These are phyloP conservation scores for Neurospora sp. DNA, from an alignment of 495 filamentous ascomycete genomes.

Conservation along the genomic window DNA sequence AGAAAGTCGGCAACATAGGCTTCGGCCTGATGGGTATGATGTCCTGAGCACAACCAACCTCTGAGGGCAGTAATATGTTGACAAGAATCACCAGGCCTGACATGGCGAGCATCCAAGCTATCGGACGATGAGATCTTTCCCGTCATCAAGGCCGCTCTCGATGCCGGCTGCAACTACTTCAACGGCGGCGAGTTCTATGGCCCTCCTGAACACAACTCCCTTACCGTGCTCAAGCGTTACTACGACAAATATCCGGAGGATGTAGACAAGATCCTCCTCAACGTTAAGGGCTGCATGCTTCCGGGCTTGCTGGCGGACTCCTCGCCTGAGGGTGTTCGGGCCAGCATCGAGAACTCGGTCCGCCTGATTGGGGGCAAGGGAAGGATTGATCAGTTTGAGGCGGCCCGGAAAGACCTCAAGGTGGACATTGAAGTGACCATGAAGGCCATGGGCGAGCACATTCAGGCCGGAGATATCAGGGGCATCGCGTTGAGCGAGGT, in stretches of 20 bases:
- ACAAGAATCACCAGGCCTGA: conserved; percentile 47
- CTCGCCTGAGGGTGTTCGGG: conserved; percentile 51
- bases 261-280: conserved; percentile 52
- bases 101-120: conserved; percentile 49
- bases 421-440: conserved; percentile 40
- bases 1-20: conserved; percentile 45
- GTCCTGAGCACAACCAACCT: background rate
- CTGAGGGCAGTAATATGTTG: background rate
- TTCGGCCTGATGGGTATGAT: conserved; percentile 47
- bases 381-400: conserved; percentile 74
- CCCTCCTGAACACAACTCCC: conserved; percentile 54
- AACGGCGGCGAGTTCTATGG: conserved; percentile 82
- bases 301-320: conserved; percentile 36
- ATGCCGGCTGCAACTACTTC: conserved; percentile 65
- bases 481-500: conserved; percentile 71
- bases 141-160: conserved; percentile 56
- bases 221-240: conserved; percentile 55
- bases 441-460: conserved; percentile 44
- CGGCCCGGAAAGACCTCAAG: conserved; percentile 59
- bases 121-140: conserved; percentile 54
- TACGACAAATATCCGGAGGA: conserved; percentile 60
- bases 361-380: conserved; percentile 60
- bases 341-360: conserved; percentile 59
- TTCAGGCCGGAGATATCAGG: conserved; percentile 66
- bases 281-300: conserved; percentile 51